phyloP scores from a whole-genome alignment of 2,329 filamentous ascomycete species.

The Cladophialophora exuberans region DNA sequence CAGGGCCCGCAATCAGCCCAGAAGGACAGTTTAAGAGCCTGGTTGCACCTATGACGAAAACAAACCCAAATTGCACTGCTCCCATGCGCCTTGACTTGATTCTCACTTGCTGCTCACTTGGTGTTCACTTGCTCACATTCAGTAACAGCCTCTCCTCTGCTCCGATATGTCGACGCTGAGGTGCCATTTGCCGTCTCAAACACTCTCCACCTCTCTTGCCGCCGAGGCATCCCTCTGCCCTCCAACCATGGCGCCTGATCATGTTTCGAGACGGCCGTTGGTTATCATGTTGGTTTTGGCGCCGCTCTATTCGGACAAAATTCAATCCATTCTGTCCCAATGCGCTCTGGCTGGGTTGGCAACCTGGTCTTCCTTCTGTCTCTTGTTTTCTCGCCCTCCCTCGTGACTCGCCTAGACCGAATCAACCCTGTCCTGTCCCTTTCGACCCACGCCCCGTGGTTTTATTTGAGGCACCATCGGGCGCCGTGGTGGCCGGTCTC shows the following conservation, averaged over 20 bases:
- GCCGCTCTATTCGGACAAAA: conserved; percentile 19
- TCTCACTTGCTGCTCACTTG: too few species aligned
- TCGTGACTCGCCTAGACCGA: not conserved
- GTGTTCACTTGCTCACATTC: conserved; percentile 3
- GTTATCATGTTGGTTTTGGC: conserved; percentile 5
- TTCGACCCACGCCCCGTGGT: conserved; percentile 8
- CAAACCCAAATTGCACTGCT: too few species aligned
- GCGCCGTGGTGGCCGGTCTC: conserved; percentile 1
- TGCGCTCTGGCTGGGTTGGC: not conserved
- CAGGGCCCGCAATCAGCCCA: too few species aligned
- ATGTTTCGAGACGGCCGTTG: conserved; percentile 14
- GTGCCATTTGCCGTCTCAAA: conserved; percentile 10
- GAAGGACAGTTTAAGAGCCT: too few species aligned
- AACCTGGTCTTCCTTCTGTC: not conserved
- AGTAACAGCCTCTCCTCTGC: not conserved
- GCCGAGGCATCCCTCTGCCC: conserved; percentile 16
- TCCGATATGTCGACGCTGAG: not conserved
- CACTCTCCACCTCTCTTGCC: conserved; percentile 19
- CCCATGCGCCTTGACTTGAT: too few species aligned
- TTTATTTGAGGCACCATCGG: conserved; percentile 2
- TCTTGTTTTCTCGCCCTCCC: not conserved
- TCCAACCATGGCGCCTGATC: conserved; percentile 12
- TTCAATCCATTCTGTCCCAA: conserved; percentile 1
- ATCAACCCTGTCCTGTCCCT: conserved; percentile 3
- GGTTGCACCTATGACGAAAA: too few species aligned